These are phyloP conservation scores for Auricularia heimuer DNA, from an alignment of 768 basidiomycete species.

Conservation along the genomic window DNA sequence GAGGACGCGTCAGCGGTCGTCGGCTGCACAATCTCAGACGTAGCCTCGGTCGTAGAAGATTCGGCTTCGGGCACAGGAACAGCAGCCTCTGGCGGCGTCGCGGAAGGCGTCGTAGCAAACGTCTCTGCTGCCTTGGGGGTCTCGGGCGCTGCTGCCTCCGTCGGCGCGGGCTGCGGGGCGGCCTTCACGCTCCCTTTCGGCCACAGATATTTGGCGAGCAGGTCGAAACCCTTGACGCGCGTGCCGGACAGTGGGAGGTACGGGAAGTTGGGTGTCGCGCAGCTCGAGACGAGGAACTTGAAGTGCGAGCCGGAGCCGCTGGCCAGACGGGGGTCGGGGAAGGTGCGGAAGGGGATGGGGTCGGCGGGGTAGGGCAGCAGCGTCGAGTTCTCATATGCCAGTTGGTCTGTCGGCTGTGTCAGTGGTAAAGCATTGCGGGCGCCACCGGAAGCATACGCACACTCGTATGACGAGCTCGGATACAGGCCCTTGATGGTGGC, in stretches of 20 bases:
- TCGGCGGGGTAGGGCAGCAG: slow-evolving; percentile 38
- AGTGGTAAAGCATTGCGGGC: slow-evolving; percentile 5
- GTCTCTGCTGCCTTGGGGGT: not conserved
- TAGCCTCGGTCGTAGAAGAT: not conserved
- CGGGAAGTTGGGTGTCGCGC: slow-evolving; percentile 63
- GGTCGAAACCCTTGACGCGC: slow-evolving; percentile 54
- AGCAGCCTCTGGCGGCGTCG: not conserved
- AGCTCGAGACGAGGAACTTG: slow-evolving; percentile 61
- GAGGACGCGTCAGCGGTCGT: not conserved
- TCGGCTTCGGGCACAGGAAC: not conserved
- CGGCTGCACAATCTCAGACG: not conserved
- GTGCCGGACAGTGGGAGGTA: slow-evolving; percentile 46
- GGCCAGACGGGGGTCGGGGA: slow-evolving; percentile 56
- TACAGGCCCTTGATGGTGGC: slow-evolving; percentile 48
- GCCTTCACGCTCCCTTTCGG: slow-evolving; percentile 11
- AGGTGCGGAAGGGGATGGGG: slow-evolving; percentile 58
- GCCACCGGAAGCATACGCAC: slow-evolving; percentile 27
- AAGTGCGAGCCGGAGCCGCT: slow-evolving; percentile 39
- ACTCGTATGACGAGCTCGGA: slow-evolving; percentile 64
- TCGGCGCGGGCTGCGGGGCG: not conserved
- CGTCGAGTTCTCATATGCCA: slow-evolving; percentile 32
- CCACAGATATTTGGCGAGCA: slow-evolving; percentile 47
- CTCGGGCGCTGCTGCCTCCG: not conserved
- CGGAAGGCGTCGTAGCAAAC: not conserved
- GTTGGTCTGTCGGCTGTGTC: slow-evolving; percentile 27